Evolutionary conservation across 345 rosid genomes (phyloP).

Genomic region (Eucalyptus camaldulensis): DNA sequence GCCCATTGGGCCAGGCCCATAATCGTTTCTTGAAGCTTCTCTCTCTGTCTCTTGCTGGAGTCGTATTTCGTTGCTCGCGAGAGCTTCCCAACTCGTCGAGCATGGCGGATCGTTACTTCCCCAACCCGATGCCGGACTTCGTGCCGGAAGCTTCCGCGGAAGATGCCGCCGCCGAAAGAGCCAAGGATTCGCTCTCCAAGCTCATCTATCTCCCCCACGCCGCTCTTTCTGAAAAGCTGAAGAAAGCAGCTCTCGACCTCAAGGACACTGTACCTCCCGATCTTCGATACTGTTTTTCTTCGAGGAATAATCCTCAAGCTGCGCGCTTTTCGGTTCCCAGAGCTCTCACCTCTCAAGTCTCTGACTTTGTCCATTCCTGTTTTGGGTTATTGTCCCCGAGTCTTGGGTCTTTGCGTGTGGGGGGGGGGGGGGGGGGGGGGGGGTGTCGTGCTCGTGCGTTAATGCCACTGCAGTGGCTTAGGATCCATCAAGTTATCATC

Average conservation of each 20-base stretch:
- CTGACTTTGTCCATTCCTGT: background rate
- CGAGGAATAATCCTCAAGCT: background rate
- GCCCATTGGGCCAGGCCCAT: background rate
- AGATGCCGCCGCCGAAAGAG: background rate
- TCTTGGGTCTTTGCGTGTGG: background rate
- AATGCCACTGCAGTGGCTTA: background rate
- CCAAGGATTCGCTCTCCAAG: constrained; percentile 9
- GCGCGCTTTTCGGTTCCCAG: background rate
- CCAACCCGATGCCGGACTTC: constrained; percentile 13
- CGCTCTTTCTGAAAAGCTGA: constrained; percentile 17
- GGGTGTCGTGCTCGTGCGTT: background rate
- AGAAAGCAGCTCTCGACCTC: constrained; percentile 22
- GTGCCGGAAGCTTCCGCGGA: background rate
- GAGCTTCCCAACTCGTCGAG: background rate
- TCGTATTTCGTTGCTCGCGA: background rate
- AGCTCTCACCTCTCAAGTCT: background rate
- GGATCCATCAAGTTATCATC: background rate
- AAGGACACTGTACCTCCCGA: constrained; percentile 18
- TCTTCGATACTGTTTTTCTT: background rate
- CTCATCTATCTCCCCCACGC: constrained; percentile 29
- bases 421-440: no score
- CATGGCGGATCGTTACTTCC: constrained; percentile 32
- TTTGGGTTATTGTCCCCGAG: background rate
- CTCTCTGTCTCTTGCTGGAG: background rate
- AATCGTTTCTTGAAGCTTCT: background rate